Conservation (phyloP, 75 land plant genomes). For the Pinus tabuliformis region DNA sequence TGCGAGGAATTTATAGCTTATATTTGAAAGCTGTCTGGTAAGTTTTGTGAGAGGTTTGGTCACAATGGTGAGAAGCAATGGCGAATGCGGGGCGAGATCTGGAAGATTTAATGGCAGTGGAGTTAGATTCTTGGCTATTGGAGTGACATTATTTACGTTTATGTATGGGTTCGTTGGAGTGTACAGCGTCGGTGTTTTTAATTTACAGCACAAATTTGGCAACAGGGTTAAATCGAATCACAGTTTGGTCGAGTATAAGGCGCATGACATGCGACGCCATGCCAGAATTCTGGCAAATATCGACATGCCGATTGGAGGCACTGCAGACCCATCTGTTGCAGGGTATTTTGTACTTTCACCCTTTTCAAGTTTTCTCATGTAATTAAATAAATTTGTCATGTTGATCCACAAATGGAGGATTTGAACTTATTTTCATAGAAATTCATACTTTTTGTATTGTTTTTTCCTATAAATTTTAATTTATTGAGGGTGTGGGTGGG, state of each 20-base stretch:
- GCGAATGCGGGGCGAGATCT: not conserved
- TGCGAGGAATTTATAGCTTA: too few species aligned
- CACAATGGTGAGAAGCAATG: not conserved
- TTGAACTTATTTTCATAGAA: not conserved
- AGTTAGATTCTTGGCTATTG: not conserved
- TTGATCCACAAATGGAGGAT: not conserved
- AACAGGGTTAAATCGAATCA: not conserved
- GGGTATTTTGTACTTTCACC: constrained; percentile 23
- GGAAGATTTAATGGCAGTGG: not conserved
- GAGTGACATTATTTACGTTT: not conserved
- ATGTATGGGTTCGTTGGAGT: not conserved
- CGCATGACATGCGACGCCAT: constrained; percentile 54
- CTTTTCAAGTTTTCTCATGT: too few species aligned
- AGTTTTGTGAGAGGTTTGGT: too few species aligned
- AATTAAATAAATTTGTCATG: not conserved
- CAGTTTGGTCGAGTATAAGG: constrained; percentile 24
- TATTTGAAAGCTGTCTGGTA: too few species aligned
- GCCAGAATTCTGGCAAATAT: constrained; percentile 31
- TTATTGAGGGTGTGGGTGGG: too few species aligned
- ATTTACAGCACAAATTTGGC: constrained; percentile 24
- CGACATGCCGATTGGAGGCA: constrained; percentile 53
- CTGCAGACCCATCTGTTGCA: constrained; percentile 37
- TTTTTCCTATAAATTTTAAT: not conserved
- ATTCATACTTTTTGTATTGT: not conserved
- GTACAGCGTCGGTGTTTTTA: constrained; percentile 10